Base-by-base conservation (phyloP, 805 yeast species). In the Ogataea methanolica region DNA sequence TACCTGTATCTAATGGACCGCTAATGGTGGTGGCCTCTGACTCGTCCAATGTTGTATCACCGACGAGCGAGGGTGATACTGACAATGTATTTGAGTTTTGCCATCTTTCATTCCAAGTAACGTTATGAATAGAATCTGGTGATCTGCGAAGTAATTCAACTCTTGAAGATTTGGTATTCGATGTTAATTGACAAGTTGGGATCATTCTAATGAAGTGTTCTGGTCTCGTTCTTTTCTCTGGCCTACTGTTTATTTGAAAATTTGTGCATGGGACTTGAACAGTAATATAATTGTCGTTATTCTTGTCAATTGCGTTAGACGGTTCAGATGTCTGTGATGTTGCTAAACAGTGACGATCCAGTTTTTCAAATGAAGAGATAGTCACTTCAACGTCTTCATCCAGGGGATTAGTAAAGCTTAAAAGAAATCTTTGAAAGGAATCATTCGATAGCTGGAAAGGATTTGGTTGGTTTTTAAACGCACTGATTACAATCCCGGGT, bases 181-280 rank as follows among this genome's bases (percentile, higher is more conserved):
- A 47, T 0, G 62, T 59, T 5, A 71, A 52, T 33, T 58, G 51
- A 3, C 59, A 43, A 0, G 71, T 63, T 3, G 76, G 71, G 0
- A 67, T 55, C 3, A 54, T 46, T 26, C 58, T 57, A 0, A 63
- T 41, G 6, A 48, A 38, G 4, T 38, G 33, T 2, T 50, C 57
- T 2, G 49, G 46, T 33, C 46, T 50, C 1, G 42, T 35, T 12
- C 43, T 17, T 26, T 49, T 50, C 12, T 39, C 47, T 3, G 60
- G 59, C 17, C 40, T 44, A 14, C 42, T 50, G 9, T 50, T 51
- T 0, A 60, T 36, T n/a, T 39, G 29, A 40, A 62, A 52, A 2
- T 41, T 44, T 3, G 57, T 39, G 42, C 65, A 60, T 11, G 63
- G 62, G 1, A 61, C 26, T 3, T 42, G 45, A 19, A 55, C 44